Evolutionary conservation across 2,329 filamentous ascomycete species (phyloP), one percentile per base, ranked within the genome.

Genomic region (Curvularia hawaiiensis): DNA sequence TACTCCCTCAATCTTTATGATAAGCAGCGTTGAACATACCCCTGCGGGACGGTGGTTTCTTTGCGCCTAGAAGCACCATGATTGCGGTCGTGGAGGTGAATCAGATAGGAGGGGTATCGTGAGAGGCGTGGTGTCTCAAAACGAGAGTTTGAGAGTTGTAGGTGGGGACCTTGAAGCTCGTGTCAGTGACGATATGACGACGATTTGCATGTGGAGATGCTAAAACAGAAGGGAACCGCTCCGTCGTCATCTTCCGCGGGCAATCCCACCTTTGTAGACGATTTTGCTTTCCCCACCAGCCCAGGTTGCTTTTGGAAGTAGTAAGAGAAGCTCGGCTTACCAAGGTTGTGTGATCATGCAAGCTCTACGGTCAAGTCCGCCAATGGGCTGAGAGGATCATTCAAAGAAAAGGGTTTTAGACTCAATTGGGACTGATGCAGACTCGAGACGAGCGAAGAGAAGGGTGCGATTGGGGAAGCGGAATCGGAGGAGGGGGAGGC

Each of bases 11-110:
- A 52, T 63, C 52, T 41, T 55, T 54, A n/a, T 45, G 41, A 28
- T 56, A 31, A 24, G 41, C 38, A 50, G 53, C 49, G 45, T 57
- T 46, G 52, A 58, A 84, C 86, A 77, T 85, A 90, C 90, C 90
- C 85, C 90, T 91, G 72, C 88, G 86, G 78, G 86, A 88, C 41
- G 86, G 87, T 62, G 83, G 82, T 72, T 82, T 84, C 75, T 85
- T 86, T 63, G 87, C 84, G 73, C 85, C 85, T 60, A 88, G 84
- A 60, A 88, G 83, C 66, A 88, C 86, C 88, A 90, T 90, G 49
- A 70, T 83, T 77, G 69, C 71, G 60, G 50, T 63, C 33, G 59
- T 50, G 46, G 26, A 30, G 12, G 33, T 50, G 24, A 41, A 50
- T 50, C 47, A 58, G 55, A 40, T 46, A 26, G 24, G 31, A 46